These are phyloP conservation scores for Fraxinus ornus DNA, from an alignment of 305 asterid genomes.

Conservation along the genomic window DNA sequence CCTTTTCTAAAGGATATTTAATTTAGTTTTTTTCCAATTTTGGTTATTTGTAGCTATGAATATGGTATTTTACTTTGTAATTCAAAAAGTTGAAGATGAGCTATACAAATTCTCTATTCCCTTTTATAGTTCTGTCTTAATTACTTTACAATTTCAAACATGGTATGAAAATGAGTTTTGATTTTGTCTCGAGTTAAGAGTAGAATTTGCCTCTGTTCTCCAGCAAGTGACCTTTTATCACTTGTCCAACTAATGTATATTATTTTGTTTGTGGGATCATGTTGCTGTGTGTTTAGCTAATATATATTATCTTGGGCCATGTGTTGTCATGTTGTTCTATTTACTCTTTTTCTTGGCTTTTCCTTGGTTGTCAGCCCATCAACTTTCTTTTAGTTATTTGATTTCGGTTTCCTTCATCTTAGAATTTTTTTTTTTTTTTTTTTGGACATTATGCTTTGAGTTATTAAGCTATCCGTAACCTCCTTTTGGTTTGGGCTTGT, in stretches of 20 bases:
- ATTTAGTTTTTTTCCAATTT: neutral
- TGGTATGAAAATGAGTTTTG: neutral
- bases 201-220: neutral
- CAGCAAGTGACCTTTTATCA: neutral
- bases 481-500: neutral
- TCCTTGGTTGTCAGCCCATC: neutral
- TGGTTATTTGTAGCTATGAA: neutral
- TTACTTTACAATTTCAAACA: neutral
- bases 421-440: neutral
- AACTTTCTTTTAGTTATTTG: neutral
- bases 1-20: neutral
- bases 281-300: neutral
- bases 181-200: neutral
- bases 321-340: neutral
- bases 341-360: neutral
- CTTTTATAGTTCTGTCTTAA: neutral
- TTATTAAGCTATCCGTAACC: neutral
- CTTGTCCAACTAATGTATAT: neutral
- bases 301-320: neutral
- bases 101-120: neutral
- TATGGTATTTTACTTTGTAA: neutral
- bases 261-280: neutral
- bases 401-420: neutral
- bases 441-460: neutral
- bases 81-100: neutral